Base-by-base conservation (phyloP, 2,329 filamentous ascomycete species). In the Sarocladium oryzae region DNA sequence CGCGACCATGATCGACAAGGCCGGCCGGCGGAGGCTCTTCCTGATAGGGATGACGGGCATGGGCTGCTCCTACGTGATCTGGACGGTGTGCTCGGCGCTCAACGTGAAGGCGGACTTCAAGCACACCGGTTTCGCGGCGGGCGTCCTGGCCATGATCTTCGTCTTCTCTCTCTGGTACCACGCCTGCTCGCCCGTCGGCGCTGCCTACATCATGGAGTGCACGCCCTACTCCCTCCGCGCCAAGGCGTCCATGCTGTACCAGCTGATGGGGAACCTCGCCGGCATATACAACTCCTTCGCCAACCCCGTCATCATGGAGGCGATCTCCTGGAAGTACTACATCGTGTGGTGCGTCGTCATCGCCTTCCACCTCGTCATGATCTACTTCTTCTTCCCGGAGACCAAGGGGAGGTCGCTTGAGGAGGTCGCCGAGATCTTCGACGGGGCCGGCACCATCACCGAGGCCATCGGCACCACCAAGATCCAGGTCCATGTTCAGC, bases 361-460 rank as follows among this genome's bases (percentile, higher is more conserved):
- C 15, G 55, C 55, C 2, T 18, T 59, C 0, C 55, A 60, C 30
- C 2, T 61, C 10, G 53, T 32, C 0, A 6, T 62, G 6, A 60
- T 60, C 2, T 76, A 38, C 5, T 58, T 61, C 54, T 60, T 59
- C 54, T 80, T 81, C 61, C 74, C 68, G 33, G 76, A 79, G 63
- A 79, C 76, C 0, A 78, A 76, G 57, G 69, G 75, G 9, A 32
- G 62, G 24, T 65, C 64, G 20, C 60, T 82, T 0, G 79, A 84
- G 57, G 78, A 81, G 56, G 81, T 83, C 53, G 77, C 71, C 50
- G 58, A 71, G 51, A 63, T 72, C 55, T 75, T 75, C 60, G 77
- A 43, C 16, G 40, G 40, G 18, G 11, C n/a, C 8, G 36, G 36
- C 16, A 40, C 36, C 36, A 16, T 40, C 16, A 40, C 36, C 18